These are phyloP conservation scores for Hevea brasiliensis DNA, from an alignment of 345 rosid species.

Conservation along the genomic window DNA sequence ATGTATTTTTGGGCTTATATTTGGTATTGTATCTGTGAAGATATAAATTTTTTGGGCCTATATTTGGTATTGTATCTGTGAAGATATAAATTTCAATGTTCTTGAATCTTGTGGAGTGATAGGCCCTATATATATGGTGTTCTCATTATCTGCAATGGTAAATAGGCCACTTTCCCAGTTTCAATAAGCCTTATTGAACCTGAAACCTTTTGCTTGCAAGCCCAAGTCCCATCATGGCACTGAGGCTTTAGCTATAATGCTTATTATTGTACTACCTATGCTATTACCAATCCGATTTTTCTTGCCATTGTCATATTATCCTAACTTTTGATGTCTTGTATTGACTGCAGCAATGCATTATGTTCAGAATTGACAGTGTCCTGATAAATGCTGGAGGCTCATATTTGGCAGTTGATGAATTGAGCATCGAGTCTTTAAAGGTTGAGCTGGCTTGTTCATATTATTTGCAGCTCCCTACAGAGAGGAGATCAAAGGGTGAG, in stretches of 20 bases:
- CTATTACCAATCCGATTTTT: neutral
- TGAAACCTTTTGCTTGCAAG: neutral
- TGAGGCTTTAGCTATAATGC: neutral
- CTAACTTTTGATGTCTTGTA: slow-evolving; percentile 23
- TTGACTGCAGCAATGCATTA: slow-evolving; percentile 51
- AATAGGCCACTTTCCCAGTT: neutral
- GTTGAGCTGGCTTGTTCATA: slow-evolving; percentile 83
- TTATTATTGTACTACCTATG: neutral
- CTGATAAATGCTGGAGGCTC: slow-evolving; percentile 42
- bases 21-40: neutral
- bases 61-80: too few relatives aligned
- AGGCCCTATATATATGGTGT: neutral
- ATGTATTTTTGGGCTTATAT: neutral
- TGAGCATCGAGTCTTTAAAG: slow-evolving; percentile 56
- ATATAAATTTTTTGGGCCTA: too few relatives aligned
- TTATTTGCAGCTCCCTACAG: slow-evolving; percentile 69
- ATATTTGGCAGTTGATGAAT: slow-evolving; percentile 33
- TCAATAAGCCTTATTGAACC: neutral
- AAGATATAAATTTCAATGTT: too few relatives aligned
- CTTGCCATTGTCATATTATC: neutral
- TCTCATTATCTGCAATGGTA: neutral
- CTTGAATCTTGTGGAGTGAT: too few relatives aligned
- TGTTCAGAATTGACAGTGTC: slow-evolving; percentile 58
- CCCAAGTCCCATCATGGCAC: neutral
- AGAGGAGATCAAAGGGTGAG: slow-evolving; percentile 79